Percentiles rank a stretch among this genome's conserved stretches.
phyloP scores from a whole-genome alignment of 345 rosid species.

The Durio zibethinus region DNA sequence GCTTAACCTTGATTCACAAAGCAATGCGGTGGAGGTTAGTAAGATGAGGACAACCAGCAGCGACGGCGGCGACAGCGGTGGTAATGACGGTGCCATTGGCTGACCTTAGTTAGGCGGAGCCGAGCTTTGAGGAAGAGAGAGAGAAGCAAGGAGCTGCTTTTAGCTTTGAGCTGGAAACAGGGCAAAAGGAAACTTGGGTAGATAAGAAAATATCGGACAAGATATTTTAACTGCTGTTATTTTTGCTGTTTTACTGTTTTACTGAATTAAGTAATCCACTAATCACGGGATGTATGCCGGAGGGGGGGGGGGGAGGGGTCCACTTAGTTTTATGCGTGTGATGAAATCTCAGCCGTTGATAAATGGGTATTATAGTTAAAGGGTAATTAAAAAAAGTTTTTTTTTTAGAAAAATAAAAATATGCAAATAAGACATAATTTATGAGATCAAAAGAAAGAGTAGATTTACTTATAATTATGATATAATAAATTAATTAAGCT shows the following conservation, averaged over 20 bases:
- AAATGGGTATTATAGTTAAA: too few species aligned
- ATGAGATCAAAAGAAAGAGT: too few species aligned
- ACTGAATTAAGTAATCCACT: neutral
- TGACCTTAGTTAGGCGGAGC: neutral
- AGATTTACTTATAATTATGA: too few species aligned
- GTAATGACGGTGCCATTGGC: slow-evolving; percentile 30
- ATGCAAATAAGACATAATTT: too few species aligned
- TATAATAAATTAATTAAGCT: too few species aligned
- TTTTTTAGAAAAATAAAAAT: too few species aligned
- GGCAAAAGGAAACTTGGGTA: neutral
- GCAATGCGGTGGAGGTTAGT: slow-evolving; percentile 14
- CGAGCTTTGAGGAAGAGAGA: neutral
- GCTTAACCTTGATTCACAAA: slow-evolving; percentile 40
- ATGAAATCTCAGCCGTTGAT: slow-evolving; percentile 4
- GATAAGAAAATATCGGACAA: neutral
- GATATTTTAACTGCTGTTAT: neutral
- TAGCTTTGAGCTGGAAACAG: neutral
- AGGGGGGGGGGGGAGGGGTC: neutral
- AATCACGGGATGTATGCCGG: slow-evolving; percentile 5
- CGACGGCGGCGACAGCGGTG: slow-evolving; percentile 4
- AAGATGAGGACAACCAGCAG: slow-evolving; percentile 22
- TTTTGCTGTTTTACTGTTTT: neutral
- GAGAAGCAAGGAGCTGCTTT: neutral
- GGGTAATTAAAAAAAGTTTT: too few species aligned
- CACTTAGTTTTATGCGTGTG: neutral